A percentile compares a stretch with the other conserved stretches of the same genome.
phyloP scores from a whole-genome alignment of 2,329 filamentous ascomycete species.

The Thermochaetoides dissita region DNA sequence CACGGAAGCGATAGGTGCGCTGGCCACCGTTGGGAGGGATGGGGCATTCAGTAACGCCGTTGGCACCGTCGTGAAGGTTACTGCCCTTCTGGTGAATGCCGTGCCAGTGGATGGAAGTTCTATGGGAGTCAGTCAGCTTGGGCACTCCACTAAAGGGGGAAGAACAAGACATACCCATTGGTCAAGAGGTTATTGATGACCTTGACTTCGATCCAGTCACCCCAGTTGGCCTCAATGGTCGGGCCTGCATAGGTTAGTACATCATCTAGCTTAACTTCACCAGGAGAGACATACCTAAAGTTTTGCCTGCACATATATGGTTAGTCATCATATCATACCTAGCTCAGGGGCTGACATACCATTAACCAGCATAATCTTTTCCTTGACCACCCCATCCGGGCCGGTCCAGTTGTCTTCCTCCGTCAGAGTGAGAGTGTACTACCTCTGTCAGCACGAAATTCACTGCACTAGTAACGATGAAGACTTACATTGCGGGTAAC shows the following conservation, averaged over 20 bases:
- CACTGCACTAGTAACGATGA: not conserved
- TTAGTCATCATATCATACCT: conserved; percentile 9
- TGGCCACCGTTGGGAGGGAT: conserved; percentile 22
- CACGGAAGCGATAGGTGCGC: conserved; percentile 24
- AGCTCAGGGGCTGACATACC: conserved; percentile 23
- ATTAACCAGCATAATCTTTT: conserved; percentile 33
- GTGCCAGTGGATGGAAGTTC: conserved; percentile 36
- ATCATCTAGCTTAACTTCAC: not conserved
- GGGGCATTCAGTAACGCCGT: conserved; percentile 28
- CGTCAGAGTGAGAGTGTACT: conserved; percentile 18
- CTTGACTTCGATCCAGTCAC: conserved; percentile 40
- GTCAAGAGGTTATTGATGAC: conserved; percentile 50
- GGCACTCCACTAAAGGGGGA: conserved; percentile 23
- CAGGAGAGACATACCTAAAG: conserved; percentile 4
- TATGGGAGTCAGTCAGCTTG: conserved; percentile 12
- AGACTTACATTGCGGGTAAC: conserved; percentile 10
- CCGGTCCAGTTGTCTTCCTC: conserved; percentile 18
- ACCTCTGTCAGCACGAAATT: not conserved
- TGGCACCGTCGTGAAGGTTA: conserved; percentile 33
- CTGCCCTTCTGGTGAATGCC: conserved; percentile 30
- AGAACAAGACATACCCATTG: conserved; percentile 18
- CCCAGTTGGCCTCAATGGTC: conserved; percentile 37
- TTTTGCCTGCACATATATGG: conserved; percentile 5
- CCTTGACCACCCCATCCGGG: conserved; percentile 18
- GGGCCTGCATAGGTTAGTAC: conserved; percentile 26